phyloP scores from a whole-genome alignment of 176 grass and related monocot species.

The Aegilops sharonensis region DNA sequence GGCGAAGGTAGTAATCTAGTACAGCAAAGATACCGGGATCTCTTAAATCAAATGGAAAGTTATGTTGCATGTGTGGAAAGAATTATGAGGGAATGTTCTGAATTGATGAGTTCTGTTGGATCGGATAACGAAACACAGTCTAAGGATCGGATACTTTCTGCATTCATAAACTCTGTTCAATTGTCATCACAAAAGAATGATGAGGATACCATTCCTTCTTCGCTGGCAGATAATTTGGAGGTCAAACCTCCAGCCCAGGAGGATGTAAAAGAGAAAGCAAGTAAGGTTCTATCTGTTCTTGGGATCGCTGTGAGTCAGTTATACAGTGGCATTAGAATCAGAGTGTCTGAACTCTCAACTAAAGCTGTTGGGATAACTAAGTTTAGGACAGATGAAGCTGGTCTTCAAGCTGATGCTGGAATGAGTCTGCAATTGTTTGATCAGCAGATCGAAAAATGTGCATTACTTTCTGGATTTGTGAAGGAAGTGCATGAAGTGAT shows the following conservation, averaged over 20 bases:
- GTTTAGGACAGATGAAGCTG: slow-evolving; percentile 41
- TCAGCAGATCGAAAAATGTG: slow-evolving; percentile 91
- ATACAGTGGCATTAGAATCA: slow-evolving; percentile 58
- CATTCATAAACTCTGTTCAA: slow-evolving; percentile 75
- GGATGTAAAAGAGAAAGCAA: slow-evolving; percentile 64
- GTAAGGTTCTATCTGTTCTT: slow-evolving; percentile 59
- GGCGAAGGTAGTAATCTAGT: slow-evolving; percentile 66
- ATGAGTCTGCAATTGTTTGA: slow-evolving; percentile 54
- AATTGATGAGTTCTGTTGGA: slow-evolving; percentile 80
- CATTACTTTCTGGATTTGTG: slow-evolving; percentile 69
- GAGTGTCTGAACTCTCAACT: slow-evolving; percentile 59
- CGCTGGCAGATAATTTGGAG: slow-evolving; percentile 29
- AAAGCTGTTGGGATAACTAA: slow-evolving; percentile 47
- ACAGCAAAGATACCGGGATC: slow-evolving; percentile 74
- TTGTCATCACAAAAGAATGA: slow-evolving; percentile 55
- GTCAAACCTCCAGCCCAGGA: slow-evolving; percentile 35
- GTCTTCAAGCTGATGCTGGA: slow-evolving; percentile 48
- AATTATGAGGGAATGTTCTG: slow-evolving; percentile 66
- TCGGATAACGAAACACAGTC: slow-evolving; percentile 70
- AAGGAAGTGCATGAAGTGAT: slow-evolving; percentile 72
- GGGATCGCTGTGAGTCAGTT: slow-evolving; percentile 62
- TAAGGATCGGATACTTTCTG: slow-evolving; percentile 69
- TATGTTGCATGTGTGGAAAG: slow-evolving; percentile 65
- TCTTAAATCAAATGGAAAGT: slow-evolving; percentile 79
- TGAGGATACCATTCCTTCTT: slow-evolving; percentile 30